phyloP scores from a whole-genome alignment of 768 basidiomycete genomes.

The Psilocybe subaeruginosa region DNA sequence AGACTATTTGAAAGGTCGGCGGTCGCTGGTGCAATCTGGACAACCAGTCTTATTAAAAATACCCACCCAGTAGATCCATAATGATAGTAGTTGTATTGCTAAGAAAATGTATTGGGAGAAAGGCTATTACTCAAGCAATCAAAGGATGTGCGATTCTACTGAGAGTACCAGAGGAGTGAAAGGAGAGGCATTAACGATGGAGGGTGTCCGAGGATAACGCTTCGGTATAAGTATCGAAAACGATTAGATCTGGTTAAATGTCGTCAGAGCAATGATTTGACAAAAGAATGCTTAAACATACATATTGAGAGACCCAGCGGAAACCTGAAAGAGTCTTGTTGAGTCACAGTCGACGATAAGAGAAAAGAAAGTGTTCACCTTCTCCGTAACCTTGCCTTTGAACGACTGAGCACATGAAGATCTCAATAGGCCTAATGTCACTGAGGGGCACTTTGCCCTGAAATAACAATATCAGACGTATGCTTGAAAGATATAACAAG shows the following conservation, averaged over 20 bases:
- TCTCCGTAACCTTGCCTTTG: conserved; percentile 99
- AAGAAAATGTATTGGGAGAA: conserved; percentile 16
- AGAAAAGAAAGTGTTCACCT: conserved; percentile 48
- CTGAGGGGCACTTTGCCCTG: conserved; percentile 97
- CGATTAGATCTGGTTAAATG: conserved; percentile 38
- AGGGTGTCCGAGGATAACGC: neutral
- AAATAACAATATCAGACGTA: conserved; percentile 1
- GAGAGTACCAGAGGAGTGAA: neutral
- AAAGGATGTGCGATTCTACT: conserved; percentile 12
- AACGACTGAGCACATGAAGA: conserved; percentile 99
- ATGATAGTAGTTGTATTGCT: neutral
- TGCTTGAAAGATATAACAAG: neutral
- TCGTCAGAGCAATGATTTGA: conserved; percentile 1
- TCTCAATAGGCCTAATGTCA: conserved; percentile 97
- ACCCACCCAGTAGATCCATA: conserved; percentile 1
- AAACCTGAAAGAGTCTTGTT: conserved; percentile 55
- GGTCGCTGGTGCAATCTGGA: neutral
- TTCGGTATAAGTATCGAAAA: conserved; percentile 11
- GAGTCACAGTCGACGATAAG: conserved; percentile 3
- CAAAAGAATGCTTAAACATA: conserved; percentile 39
- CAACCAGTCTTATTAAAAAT: neutral
- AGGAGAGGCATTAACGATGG: conserved; percentile 10
- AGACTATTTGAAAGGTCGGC: too few relatives aligned
- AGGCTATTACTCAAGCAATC: conserved; percentile 11
- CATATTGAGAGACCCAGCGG: conserved; percentile 98